Base-by-base conservation (phyloP, 768 basidiomycete genomes). In the Cubamyces lactineus region DNA sequence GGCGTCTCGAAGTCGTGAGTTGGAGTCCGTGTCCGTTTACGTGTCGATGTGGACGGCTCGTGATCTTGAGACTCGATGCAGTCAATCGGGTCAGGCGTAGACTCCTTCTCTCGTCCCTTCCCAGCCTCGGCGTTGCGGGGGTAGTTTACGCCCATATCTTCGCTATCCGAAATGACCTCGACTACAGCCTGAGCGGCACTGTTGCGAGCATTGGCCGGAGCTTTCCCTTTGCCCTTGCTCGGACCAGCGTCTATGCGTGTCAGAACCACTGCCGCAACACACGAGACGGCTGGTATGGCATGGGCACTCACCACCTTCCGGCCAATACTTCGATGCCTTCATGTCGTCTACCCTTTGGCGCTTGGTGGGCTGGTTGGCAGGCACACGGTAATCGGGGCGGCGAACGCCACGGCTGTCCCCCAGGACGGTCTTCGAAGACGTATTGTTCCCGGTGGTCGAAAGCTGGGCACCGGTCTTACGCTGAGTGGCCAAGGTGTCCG, bases 51-150 rank as follows among this genome's bases (percentile, higher is more conserved):
- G 9, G 26, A 28, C 13, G 48, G 48, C 48, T 26, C 48, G 26
- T 19, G 48, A n/a, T 28, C 48, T 19, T 49, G 11, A 2, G 42
- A 43, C 16, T 41, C 8, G 55, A 65, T 34, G n/a, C 34, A 50
- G 42, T 62, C 64, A 5, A 65, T 11, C 0, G 64, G 64, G 38
- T 65, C 61, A 8, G 64, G 64, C 1, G 53, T 62, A 1, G 64
- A 58, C 5, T 46, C 55, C 30, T 61, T 46, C 54, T 34, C 13
- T 21, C 30, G 6, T 51, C 49, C 26, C 42, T 8, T 39, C 16
- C 53, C 30, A 16, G 28, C 7, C 28, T 28, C 28, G 28, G 28
- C 28, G 4, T 30, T 41, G 11, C 28, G 12, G 21, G 11, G 23
- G 17, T 24, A 17, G 51, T 12, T 21, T 1, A 51, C 59, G 16